Evolutionary conservation across 768 basidiomycete genomes (phyloP).

Genomic region (Dioszegia aurantiaca): DNA sequence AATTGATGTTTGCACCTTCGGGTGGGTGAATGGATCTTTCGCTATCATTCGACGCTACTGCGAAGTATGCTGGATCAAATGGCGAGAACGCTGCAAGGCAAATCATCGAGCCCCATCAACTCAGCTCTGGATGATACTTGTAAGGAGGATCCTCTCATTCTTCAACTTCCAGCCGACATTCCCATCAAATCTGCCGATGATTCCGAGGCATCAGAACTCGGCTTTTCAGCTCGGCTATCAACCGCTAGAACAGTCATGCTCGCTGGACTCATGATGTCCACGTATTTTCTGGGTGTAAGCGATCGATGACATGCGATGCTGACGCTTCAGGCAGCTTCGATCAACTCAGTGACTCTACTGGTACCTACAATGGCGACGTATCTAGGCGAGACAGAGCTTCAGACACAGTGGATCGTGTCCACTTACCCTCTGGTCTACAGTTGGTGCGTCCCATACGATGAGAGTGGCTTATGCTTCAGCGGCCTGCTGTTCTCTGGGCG

Average conservation of each 20-base stretch:
- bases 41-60: no score
- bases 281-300: conserved; percentile 31
- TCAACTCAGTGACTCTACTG: conserved; percentile 9
- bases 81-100: no score
- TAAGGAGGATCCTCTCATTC: no score
- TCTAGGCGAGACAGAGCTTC: conserved; percentile 17
- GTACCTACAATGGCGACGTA: conserved; percentile 23
- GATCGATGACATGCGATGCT: not conserved
- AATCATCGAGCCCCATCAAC: no score
- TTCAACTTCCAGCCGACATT: no score
- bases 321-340: conserved; percentile 4
- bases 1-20: no score
- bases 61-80: no score
- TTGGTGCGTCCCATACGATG: conserved; percentile 16
- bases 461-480: not conserved
- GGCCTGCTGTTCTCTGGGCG: conserved; percentile 34
- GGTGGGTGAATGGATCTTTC: no score
- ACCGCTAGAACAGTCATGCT: conserved; percentile 12
- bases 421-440: conserved; percentile 24
- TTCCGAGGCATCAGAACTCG: not conserved
- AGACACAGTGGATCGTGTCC: conserved; percentile 32
- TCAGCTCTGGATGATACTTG: no score
- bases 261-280: conserved; percentile 22
- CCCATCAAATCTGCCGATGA: no score
- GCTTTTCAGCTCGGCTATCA: no score